Percentiles rank a stretch among this genome's conserved stretches.
These are phyloP conservation scores for Sphaerostilbella broomeana DNA, from an alignment of 2,329 filamentous ascomycete species.

Conservation along the genomic window DNA sequence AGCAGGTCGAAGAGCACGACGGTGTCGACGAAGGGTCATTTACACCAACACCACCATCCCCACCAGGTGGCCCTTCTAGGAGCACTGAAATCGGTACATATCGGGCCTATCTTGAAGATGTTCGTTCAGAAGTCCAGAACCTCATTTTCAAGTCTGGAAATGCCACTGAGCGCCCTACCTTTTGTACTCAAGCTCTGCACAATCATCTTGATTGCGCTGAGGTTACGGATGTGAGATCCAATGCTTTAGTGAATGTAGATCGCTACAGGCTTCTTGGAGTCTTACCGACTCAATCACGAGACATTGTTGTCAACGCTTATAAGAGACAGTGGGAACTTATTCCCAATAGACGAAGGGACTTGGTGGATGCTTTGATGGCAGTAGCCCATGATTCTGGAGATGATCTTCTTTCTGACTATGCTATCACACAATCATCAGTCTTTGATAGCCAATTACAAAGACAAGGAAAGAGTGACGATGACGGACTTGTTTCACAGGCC, in stretches of 20 bases:
- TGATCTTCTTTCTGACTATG: constrained; percentile 30
- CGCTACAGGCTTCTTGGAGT: constrained; percentile 33
- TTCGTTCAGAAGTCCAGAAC: constrained; percentile 42
- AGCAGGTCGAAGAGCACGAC: constrained; percentile 31
- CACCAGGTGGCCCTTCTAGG: constrained; percentile 25
- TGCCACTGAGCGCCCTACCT: constrained; percentile 23
- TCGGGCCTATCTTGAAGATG: constrained; percentile 44
- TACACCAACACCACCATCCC: constrained; percentile 29
- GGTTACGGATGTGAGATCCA: constrained; percentile 21
- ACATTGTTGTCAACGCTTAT: constrained; percentile 34
- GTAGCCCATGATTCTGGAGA: constrained; percentile 31
- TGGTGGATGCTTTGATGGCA: constrained; percentile 28
- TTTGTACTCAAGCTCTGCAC: constrained; percentile 28
- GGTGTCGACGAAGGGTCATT: constrained; percentile 35
- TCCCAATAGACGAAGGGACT: constrained; percentile 22
- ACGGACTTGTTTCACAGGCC: constrained; percentile 27
- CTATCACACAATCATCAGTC: constrained; percentile 32
- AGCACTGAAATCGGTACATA: constrained; percentile 34
- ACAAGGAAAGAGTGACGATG: constrained; percentile 24
- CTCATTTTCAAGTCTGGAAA: constrained; percentile 32
- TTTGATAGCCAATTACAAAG: constrained; percentile 31
- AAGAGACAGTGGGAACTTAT: constrained; percentile 34
- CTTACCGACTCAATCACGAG: constrained; percentile 29
- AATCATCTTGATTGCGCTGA: constrained; percentile 26
- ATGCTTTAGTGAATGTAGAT: constrained; percentile 25